Base-by-base conservation (phyloP, 2,329 filamentous ascomycete species). In the Xylariales sp. region DNA sequence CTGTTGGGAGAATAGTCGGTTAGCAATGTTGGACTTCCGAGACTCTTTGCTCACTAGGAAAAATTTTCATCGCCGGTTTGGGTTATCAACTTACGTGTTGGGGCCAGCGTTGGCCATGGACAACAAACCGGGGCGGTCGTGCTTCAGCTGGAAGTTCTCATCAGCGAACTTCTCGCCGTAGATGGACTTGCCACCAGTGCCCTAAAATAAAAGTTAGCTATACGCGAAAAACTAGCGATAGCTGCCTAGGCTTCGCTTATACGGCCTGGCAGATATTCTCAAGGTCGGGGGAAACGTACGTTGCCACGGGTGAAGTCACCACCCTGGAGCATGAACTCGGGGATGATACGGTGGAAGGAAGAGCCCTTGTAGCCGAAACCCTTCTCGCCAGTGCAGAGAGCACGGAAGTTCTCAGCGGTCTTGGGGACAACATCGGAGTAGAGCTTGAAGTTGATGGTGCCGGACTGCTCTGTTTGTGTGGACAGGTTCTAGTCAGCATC, bases 71-170 rank as follows among this genome's bases (percentile, higher is more conserved):
- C n/a, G n/a, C n/a, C n/a, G n/a, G n/a, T n/a, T n/a, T n/a, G n/a
- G n/a, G n/a, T n/a, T n/a, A n/a, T n/a, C n/a, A 7, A 50, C 76
- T 66, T 73, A 83, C 79, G 91, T 97, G 84, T 97, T 95, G 61
- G 85, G 85, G 54, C 89, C 89, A 55, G 89, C 86, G 70, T 95
- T 95, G 65, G 89, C 89, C 89, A 95, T 95, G 68, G 89, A 95
- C 52, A 95, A 78, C 54, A 90, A 76, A 72, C 83, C 86, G 47
- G 84, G 83, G 55, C 73, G 70, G 65, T 65, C 67, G 80, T 95
- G 89, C 73, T 79, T 81, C 52, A 74, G 61, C 46, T 67, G 60
- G 76, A 95, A 94, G 83, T 94, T 95, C 83, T 95, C 88, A 63
- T 95, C 88, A 57, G 81, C 70, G 62, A 95, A 95, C 78, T 91